These are phyloP conservation scores for Gossypium aridum DNA, from an alignment of 441 rosid species.

Conservation along the genomic window DNA sequence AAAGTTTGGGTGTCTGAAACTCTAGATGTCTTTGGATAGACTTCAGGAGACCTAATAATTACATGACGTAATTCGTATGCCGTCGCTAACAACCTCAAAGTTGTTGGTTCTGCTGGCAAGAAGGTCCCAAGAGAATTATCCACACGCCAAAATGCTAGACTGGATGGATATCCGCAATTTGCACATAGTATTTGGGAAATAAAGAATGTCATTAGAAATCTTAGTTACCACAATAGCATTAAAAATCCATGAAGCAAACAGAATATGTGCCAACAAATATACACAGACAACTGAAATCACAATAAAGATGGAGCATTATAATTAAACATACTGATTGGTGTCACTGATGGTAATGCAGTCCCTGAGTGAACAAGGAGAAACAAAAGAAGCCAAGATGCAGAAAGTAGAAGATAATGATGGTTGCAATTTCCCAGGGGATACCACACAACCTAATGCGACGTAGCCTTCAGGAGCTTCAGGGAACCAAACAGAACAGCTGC, in stretches of 20 bases:
- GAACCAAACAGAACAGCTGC: conserved; percentile 75
- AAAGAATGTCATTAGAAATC: background rate
- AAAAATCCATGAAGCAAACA: background rate
- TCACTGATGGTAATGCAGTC: conserved; percentile 72
- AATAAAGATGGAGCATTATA: conserved; percentile 11
- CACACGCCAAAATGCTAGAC: conserved; percentile 91
- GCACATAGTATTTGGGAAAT: background rate
- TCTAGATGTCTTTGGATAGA: conserved; percentile 30
- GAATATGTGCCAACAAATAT: background rate
- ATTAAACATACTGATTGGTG: conserved; percentile 45
- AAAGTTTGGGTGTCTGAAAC: conserved; percentile 28
- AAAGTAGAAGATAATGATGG: conserved; percentile 72
- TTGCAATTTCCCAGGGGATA: conserved; percentile 53
- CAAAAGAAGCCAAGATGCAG: conserved; percentile 73
- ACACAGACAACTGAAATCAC: background rate
- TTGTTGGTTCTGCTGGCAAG: conserved; percentile 68
- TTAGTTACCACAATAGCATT: background rate
- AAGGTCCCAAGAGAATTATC: conserved; percentile 80
- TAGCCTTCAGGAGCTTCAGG: conserved; percentile 94
- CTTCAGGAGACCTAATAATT: conserved; percentile 53
- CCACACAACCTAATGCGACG: conserved; percentile 87
- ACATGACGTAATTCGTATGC: conserved; percentile 76
- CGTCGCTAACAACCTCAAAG: conserved; percentile 43
- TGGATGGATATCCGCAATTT: conserved; percentile 53
- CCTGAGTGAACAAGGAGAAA: conserved; percentile 83